phyloP scores from a whole-genome alignment of 2,329 filamentous ascomycete genomes.

The Phialophora expanda region DNA sequence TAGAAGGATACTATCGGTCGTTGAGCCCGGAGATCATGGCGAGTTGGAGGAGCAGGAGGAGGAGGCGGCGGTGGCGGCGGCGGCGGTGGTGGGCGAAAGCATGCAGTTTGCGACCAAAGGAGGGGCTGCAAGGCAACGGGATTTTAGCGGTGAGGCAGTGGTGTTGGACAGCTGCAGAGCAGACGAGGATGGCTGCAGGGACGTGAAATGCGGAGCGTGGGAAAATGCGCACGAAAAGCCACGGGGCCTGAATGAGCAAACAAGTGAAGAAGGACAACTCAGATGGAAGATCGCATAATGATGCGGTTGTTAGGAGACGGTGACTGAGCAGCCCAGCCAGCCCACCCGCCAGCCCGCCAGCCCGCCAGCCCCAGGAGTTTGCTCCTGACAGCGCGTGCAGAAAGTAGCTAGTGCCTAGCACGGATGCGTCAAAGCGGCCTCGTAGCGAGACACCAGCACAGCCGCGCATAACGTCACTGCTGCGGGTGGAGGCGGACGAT shows the following conservation, averaged over 20 bases:
- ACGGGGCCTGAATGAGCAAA: slow-evolving; percentile 6
- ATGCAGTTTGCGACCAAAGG: slow-evolving; percentile 19
- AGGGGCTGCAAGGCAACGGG: slow-evolving; percentile 7
- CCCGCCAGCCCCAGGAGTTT: slow-evolving; percentile 13
- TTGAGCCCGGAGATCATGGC: slow-evolving; percentile 40
- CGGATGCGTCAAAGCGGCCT: slow-evolving; percentile 15
- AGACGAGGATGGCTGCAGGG: neutral
- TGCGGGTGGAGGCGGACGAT: slow-evolving; percentile 12
- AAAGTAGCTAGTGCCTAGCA: slow-evolving; percentile 10
- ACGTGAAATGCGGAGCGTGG: neutral
- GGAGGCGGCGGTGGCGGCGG: slow-evolving; percentile 4
- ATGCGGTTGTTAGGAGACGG: neutral
- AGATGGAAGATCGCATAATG: slow-evolving; percentile 10
- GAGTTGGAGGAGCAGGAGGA: neutral
- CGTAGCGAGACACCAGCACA: slow-evolving; percentile 16
- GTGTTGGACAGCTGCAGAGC: slow-evolving; percentile 2
- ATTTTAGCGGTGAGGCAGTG: slow-evolving; percentile 16
- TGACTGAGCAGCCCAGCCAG: slow-evolving; percentile 4
- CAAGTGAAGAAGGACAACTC: slow-evolving; percentile 5
- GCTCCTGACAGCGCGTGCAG: neutral
- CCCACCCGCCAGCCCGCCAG: too few species aligned
- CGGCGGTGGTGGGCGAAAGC: slow-evolving; percentile 15
- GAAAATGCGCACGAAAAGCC: neutral
- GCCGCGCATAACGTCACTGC: slow-evolving; percentile 12
- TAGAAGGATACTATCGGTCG: slow-evolving; percentile 34